Evolutionary conservation across 1,284 basidiomycete genomes (phyloP).

Genomic region (Ceratobasidium sp.): DNA sequence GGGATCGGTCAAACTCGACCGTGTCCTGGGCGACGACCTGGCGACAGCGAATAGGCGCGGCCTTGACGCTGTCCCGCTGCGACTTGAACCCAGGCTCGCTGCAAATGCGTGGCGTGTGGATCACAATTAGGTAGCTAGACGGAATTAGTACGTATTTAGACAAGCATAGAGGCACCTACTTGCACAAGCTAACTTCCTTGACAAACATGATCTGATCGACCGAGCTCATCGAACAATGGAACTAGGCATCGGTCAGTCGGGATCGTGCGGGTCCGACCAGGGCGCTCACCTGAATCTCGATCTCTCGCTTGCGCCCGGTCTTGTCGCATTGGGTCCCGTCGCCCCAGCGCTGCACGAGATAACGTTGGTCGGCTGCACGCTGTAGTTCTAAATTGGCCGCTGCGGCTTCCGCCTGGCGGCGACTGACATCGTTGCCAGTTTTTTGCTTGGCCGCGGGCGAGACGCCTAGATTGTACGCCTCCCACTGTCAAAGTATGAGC

Average conservation of each 20-base stretch:
- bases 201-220: constrained; percentile 53
- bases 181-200: constrained; percentile 36
- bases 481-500: constrained; percentile 61
- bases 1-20: constrained; percentile 52
- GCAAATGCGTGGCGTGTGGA: constrained; percentile 91
- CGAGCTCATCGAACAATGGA: constrained; percentile 93
- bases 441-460: constrained; percentile 67
- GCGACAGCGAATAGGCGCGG: constrained; percentile 74
- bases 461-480: constrained; percentile 78
- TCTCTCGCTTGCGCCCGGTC: constrained; percentile 80
- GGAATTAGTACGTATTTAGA: neutral
- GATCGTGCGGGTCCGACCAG: neutral
- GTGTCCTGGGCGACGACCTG: constrained; percentile 59
- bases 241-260: constrained; percentile 56
- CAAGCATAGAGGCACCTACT: constrained; percentile 23
- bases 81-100: constrained; percentile 89
- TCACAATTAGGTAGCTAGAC: constrained; percentile 81
- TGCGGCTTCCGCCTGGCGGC: constrained; percentile 61
- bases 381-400: constrained; percentile 73
- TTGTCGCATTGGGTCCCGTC: constrained; percentile 92
- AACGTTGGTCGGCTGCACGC: constrained; percentile 77
- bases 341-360: constrained; percentile 86
- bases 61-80: constrained; percentile 66
- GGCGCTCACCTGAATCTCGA: constrained; percentile 85
- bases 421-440: constrained; percentile 53